Evolutionary conservation across 1,284 basidiomycete genomes (phyloP).

Genomic region (Ceraceosorus bombacis): DNA sequence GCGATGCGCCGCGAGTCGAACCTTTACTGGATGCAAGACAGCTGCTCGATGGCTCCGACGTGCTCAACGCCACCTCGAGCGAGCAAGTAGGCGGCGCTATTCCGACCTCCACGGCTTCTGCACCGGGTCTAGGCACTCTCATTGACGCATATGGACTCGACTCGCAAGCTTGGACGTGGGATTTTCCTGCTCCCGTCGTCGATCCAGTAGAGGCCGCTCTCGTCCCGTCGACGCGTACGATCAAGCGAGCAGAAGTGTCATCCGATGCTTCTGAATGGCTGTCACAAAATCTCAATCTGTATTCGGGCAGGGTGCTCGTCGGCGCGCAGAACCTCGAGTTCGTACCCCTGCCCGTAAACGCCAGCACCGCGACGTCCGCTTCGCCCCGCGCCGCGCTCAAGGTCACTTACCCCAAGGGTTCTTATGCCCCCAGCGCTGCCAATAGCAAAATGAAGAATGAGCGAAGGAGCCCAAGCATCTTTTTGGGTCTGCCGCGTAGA

Average conservation of each 20-base stretch:
- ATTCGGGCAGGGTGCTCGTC: constrained; percentile 1
- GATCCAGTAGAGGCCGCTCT: background rate
- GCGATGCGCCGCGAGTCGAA: too few species aligned
- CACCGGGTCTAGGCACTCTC: background rate
- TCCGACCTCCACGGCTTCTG: background rate
- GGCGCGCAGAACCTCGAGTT: constrained; percentile 8
- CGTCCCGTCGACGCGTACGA: background rate
- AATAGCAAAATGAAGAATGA: background rate
- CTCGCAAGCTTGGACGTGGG: background rate
- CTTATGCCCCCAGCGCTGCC: background rate
- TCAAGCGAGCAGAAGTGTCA: background rate
- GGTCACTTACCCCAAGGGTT: background rate
- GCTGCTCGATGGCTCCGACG: too few species aligned
- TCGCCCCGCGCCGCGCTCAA: background rate
- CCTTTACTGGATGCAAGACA: too few species aligned
- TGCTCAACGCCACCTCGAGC: too few species aligned
- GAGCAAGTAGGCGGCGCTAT: too few species aligned
- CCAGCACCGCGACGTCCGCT: background rate
- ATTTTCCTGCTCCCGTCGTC: background rate
- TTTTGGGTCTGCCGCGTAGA: background rate
- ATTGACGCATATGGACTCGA: background rate
- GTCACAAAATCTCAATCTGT: background rate
- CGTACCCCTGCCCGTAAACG: background rate
- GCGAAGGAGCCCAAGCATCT: background rate
- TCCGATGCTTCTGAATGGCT: constrained; percentile 3